Evolutionary conservation across 2,329 filamentous ascomycete genomes (phyloP), one percentile per base, ranked within the genome.

Genomic region (Colletotrichum sp.): DNA sequence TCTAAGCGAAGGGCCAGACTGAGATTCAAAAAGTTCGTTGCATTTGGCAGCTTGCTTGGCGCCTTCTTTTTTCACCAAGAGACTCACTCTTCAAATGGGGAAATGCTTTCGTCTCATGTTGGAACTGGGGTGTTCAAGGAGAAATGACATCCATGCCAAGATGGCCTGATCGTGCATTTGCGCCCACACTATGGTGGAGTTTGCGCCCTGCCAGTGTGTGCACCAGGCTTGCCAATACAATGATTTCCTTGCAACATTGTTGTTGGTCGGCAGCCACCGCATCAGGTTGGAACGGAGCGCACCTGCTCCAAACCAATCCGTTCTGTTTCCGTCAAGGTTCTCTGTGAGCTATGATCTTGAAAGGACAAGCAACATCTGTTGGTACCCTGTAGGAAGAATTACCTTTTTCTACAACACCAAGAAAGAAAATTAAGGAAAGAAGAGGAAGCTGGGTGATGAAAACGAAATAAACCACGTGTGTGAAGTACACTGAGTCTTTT

Each of bases 41-140:
- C 73, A 52, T 72, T 69, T 43, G 36, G 43, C 43, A 57, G 60
- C 64, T 55, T 52, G 69, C 70, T 68, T 75, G 70, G 61, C 64
- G 63, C 43, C 73, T 68, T 68, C 57, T 36, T 39, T 30, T 73
- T 52, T 9, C 52, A 63, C 39, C 9, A 26, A 32, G 14, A 65
- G 68, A 26, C 48, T 34, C n/a, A 34, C 16, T 32, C 28, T 67
- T 61, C 68, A 21, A 48, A 75, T 65, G 60, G 52, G 68, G 72
- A 7, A 74, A 26, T 14, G 6, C 21, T 18, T 36, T 61, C 60
- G 59, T 34, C 55, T 55, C 43, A 59, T 66, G 36, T 55, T 39
- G 21, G 52, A 18, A 26, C 72, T 32, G 28, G 48, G 60, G 13
- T 28, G 12, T 36, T 55, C 28, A 28, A 24, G 14, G 61, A 36